phyloP scores from a whole-genome alignment of 2,329 filamentous ascomycete species.

The Cytospora mali region DNA sequence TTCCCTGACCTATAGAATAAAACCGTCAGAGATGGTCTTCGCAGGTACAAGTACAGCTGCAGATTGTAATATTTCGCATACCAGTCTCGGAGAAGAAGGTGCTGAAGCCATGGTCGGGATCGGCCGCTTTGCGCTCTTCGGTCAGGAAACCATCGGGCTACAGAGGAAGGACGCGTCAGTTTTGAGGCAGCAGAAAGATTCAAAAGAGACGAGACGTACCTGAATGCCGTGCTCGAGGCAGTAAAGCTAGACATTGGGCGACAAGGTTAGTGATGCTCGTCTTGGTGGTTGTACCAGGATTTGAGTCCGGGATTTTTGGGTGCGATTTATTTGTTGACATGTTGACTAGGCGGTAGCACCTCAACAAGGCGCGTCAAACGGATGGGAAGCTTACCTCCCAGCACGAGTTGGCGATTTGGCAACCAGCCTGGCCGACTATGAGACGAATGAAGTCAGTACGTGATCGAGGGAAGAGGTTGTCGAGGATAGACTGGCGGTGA shows the following conservation, averaged over 20 bases:
- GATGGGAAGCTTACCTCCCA: constrained; percentile 83
- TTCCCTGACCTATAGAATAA: constrained; percentile 76
- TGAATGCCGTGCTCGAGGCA: constrained; percentile 99
- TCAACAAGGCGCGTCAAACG: constrained; percentile 19
- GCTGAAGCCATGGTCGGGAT: constrained; percentile 97
- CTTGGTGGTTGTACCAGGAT: constrained; percentile 26
- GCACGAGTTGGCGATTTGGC: constrained; percentile 99
- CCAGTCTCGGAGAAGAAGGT: constrained; percentile 99
- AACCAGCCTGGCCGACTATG: constrained; percentile 98
- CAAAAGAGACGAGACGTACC: constrained; percentile 58
- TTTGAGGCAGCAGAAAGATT: constrained; percentile 8
- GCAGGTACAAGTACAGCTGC: neutral
- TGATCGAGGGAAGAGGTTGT: constrained; percentile 20
- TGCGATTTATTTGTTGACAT: constrained; percentile 27
- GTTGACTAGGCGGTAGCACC: constrained; percentile 22
- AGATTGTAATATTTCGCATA: constrained; percentile 48
- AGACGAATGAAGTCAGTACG: constrained; percentile 56
- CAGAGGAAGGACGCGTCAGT: constrained; percentile 39
- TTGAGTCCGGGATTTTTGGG: constrained; percentile 6
- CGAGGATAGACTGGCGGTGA: constrained; percentile 30
- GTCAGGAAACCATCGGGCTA: constrained; percentile 98
- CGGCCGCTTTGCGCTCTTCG: constrained; percentile 91
- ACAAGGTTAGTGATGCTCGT: constrained; percentile 36
- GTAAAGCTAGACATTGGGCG: constrained; percentile 72
- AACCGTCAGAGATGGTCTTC: neutral